Conservation (phyloP, 2,329 filamentous ascomycete genomes). For the Ascochyta viciae-villosae region DNA sequence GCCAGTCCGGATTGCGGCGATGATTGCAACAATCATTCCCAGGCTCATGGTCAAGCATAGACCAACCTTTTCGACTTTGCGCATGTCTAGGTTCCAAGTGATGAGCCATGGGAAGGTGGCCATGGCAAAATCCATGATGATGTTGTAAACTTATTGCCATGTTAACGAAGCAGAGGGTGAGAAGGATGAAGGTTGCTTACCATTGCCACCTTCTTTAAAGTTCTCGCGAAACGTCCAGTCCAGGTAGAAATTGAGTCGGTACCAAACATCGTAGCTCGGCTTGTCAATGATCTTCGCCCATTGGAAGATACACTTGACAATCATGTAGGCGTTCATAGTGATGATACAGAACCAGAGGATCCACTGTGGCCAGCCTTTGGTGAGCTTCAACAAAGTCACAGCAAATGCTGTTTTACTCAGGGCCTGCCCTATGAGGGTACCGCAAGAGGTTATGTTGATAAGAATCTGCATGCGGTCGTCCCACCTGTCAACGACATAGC, state of each 20-base stretch:
- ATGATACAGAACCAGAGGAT: slow-evolving; percentile 60
- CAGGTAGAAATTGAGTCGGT: slow-evolving; percentile 57
- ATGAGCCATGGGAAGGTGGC: slow-evolving; percentile 60
- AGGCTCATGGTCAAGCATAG: slow-evolving; percentile 61
- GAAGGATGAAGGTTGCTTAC: slow-evolving; percentile 39
- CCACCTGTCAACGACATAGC: slow-evolving; percentile 58
- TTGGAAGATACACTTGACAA: slow-evolving; percentile 58
- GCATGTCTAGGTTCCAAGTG: slow-evolving; percentile 58
- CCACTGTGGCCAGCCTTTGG: slow-evolving; percentile 53
- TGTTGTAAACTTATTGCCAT: slow-evolving; percentile 57
- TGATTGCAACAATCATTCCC: slow-evolving; percentile 59
- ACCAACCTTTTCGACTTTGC: slow-evolving; percentile 57
- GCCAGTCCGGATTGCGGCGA: slow-evolving; percentile 56
- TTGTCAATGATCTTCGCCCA: slow-evolving; percentile 58
- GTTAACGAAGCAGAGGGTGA: slow-evolving; percentile 2
- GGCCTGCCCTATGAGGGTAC: slow-evolving; percentile 48
- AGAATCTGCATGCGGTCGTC: slow-evolving; percentile 62
- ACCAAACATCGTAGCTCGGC: slow-evolving; percentile 55
- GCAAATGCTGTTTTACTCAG: slow-evolving; percentile 50
- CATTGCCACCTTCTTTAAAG: slow-evolving; percentile 61
- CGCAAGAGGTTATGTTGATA: slow-evolving; percentile 55
- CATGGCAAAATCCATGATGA: slow-evolving; percentile 62
- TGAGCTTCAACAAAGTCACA: slow-evolving; percentile 53
- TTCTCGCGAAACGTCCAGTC: slow-evolving; percentile 48
- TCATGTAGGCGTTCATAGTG: slow-evolving; percentile 58